Conservation (phyloP, 1,284 basidiomycete genomes). For the Cutaneotrichosporon daszewskae region DNA sequence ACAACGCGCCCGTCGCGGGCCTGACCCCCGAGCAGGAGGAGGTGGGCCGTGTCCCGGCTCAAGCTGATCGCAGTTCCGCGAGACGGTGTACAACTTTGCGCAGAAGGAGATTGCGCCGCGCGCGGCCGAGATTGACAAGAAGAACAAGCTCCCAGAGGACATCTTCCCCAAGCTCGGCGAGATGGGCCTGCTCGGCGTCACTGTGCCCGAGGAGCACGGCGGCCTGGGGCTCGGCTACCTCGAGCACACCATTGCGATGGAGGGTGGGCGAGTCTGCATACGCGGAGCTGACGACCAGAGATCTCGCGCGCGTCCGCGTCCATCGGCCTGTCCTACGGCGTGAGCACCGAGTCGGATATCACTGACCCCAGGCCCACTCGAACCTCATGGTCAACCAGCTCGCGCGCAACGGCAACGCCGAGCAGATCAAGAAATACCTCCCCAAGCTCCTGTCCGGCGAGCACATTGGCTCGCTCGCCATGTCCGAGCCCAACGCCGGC, state of each 20-base stretch:
- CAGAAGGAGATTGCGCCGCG: constrained; percentile 72
- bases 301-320: constrained; percentile 83
- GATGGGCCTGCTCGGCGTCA: constrained; percentile 71
- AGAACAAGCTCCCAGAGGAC: constrained; percentile 73
- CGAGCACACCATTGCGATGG: constrained; percentile 86
- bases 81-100: constrained; percentile 70
- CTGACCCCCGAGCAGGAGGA: constrained; percentile 76
- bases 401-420: constrained; percentile 68
- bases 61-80: constrained; percentile 60
- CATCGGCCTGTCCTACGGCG: constrained; percentile 82
- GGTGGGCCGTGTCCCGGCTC: too few relatives aligned
- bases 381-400: constrained; percentile 71
- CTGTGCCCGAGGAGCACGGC: constrained; percentile 70
- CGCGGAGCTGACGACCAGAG: constrained; percentile 48
- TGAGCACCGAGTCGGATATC: constrained; percentile 13
- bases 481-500: constrained; percentile 86
- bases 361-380: constrained; percentile 61
- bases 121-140: constrained; percentile 75
- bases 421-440: constrained; percentile 82
- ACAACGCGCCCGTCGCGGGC: constrained; percentile 72
- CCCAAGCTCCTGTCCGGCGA: constrained; percentile 72
- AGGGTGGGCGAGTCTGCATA: too few relatives aligned
- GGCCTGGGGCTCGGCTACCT: constrained; percentile 77
- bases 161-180: constrained; percentile 81
- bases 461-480: constrained; percentile 84